Evolutionary conservation across 2,329 filamentous ascomycete genomes (phyloP), one percentile per base, ranked within the genome.

Genomic region (Ambrosiella cleistominuta): DNA sequence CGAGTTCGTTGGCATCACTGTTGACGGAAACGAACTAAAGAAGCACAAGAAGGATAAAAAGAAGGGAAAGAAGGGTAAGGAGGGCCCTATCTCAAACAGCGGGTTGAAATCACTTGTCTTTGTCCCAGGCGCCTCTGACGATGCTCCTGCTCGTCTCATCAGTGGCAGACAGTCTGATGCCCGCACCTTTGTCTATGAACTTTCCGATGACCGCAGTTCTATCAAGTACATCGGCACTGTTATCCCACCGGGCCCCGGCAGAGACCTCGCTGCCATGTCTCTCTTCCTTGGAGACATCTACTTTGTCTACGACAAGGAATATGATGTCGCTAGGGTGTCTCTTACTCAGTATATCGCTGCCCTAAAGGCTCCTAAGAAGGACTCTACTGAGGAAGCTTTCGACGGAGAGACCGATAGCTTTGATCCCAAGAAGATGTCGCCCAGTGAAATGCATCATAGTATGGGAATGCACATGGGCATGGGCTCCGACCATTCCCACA

Each of bases 301-400:
- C 40, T 56, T 61, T 50, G 45, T 59, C 19, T 61, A 53, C 57
- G 60, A 59, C 42, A 56, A 59, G 39, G 57, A 59, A 40, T 52
- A 45, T 17, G 40, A 56, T 19, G 60, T 53, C 8, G 36, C 57
- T 15, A 61, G 60, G 39, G 57, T 61, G 7, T 42, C 53, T 7
- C 19, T 59, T 17, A 37, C 17, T n/a, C 47, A 59, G 36, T 56
- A 59, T n/a, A 45, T 49, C 37, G 54, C 53, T 36, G 7, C 47
- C 39, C 13, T 39, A 2, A n/a, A 42, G 36, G 8, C 37, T 42
- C 40, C 40, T 42, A 8, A 17, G 44, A 47, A 8, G 44, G 44
- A 47, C 19, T 8, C 5, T 47, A 38, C 35, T 3, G 38, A 57
- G 17, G 44, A 47, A 17, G 15, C 44, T 13, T 13, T 47, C 44